A percentile compares a stretch with the other conserved stretches of the same genome.
Evolutionary conservation across 441 rosid species (phyloP).

Genomic region (Pelargonium myrrhifolium): DNA sequence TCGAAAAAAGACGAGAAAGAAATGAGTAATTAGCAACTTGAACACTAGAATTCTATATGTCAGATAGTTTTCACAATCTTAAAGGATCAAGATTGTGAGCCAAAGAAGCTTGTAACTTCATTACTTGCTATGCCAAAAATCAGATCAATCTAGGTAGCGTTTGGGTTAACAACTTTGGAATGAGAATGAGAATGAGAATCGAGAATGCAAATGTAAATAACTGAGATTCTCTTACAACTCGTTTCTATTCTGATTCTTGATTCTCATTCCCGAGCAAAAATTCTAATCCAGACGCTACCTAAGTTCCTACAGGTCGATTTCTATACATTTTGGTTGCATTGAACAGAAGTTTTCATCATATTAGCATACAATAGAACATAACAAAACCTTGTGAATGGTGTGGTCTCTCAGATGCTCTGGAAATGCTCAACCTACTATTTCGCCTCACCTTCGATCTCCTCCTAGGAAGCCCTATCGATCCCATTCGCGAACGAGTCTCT

Average conservation of each 20-base stretch:
- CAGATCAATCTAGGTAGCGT: neutral
- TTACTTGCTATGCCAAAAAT: neutral
- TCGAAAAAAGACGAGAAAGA: too few relatives aligned
- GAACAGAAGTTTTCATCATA: neutral
- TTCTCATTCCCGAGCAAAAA: too few relatives aligned
- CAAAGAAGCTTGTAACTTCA: neutral
- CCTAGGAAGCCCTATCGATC: neutral
- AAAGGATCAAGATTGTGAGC: too few relatives aligned
- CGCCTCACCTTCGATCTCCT: neutral
- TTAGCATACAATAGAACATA: too few relatives aligned
- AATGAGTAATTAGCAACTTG: slow-evolving; percentile 1
- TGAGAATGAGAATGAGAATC: too few relatives aligned
- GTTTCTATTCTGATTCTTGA: too few relatives aligned
- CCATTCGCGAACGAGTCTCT: neutral
- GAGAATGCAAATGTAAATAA: too few relatives aligned
- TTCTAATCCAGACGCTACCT: too few relatives aligned
- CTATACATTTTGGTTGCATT: neutral
- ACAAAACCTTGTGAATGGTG: too few relatives aligned
- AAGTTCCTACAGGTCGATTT: neutral
- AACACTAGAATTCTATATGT: neutral
- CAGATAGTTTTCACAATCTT: neutral
- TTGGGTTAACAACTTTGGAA: too few relatives aligned
- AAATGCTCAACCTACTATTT: neutral
- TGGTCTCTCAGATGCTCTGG: neutral
- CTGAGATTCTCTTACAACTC: too few relatives aligned